A percentile compares a stretch with the other conserved stretches of the same genome.
Evolutionary conservation across 257 asterid species (phyloP).

Genomic region (Ophiorrhiza pumila): DNA sequence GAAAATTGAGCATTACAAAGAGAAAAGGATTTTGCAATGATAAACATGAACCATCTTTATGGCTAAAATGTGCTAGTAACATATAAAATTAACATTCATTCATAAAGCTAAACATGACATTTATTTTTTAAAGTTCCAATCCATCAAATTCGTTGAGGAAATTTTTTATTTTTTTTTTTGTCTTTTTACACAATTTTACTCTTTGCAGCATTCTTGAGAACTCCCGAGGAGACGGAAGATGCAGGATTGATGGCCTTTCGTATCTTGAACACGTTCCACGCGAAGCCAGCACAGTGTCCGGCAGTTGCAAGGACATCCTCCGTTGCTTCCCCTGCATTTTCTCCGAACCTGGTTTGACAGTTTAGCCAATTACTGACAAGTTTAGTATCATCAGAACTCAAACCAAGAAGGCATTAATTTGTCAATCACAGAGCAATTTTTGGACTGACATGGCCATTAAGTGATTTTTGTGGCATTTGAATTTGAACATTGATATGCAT

Average conservation of each 20-base stretch:
- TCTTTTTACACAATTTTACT: too few relatives aligned
- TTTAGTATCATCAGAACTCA: neutral
- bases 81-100: too few relatives aligned
- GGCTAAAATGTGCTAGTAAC: too few relatives aligned
- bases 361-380: neutral
- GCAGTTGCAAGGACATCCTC: conserved; percentile 65
- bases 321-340: conserved; percentile 80
- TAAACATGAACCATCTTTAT: neutral
- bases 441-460: neutral
- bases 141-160: too few relatives aligned
- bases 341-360: conserved; percentile 53
- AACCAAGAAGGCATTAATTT: neutral
- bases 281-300: conserved; percentile 69
- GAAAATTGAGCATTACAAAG: neutral
- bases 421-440: neutral
- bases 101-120: too few relatives aligned
- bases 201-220: conserved; percentile 42
- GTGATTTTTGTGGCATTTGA: too few relatives aligned
- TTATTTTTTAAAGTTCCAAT: too few relatives aligned
- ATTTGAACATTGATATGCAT: too few relatives aligned
- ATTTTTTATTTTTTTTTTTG: neutral
- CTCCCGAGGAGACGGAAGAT: conserved; percentile 40
- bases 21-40: too few relatives aligned
- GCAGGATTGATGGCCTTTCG: conserved; percentile 74
- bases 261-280: conserved; percentile 79